Percentiles rank a stretch among this genome's conserved stretches.
Evolutionary conservation across 805 yeast species (phyloP).

Genomic region (Yueomyces sinensis): DNA sequence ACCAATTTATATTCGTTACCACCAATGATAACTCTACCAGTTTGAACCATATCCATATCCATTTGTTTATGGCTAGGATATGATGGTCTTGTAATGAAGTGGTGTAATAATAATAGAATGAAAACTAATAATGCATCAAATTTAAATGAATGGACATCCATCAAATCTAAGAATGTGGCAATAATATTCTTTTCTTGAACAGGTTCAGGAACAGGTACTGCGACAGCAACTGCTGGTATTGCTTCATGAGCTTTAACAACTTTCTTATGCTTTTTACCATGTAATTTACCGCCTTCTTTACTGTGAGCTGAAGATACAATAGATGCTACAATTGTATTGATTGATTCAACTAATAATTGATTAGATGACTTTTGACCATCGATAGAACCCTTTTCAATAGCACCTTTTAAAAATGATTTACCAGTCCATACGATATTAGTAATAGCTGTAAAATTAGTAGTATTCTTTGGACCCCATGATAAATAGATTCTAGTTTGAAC

Average conservation of each 20-base stretch:
- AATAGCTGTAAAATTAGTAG: slow-evolving; percentile 39
- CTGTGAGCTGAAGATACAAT: not conserved
- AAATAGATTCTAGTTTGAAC: slow-evolving; percentile 47
- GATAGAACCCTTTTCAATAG: slow-evolving; percentile 62
- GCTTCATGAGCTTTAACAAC: not conserved
- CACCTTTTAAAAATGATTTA: slow-evolving; percentile 62
- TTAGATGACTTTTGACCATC: slow-evolving; percentile 61
- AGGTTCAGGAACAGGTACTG: not conserved
- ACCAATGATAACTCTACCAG: slow-evolving; percentile 21
- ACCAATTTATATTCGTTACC: slow-evolving; percentile 27
- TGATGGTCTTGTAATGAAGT: not conserved
- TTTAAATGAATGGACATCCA: not conserved
- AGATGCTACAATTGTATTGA: slow-evolving; percentile 17
- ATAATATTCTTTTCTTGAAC: not conserved
- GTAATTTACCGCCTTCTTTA: not conserved
- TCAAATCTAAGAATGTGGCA: not conserved
- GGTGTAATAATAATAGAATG: not conserved
- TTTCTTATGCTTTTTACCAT: not conserved
- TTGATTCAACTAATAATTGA: slow-evolving; percentile 30
- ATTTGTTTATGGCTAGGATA: slow-evolving; percentile 1
- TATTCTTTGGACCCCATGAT: slow-evolving; percentile 49
- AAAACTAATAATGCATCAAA: not conserved
- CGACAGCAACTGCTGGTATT: no score
- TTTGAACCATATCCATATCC: slow-evolving; percentile 9
- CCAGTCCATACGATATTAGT: slow-evolving; percentile 61